Evolutionary conservation across 2,329 filamentous ascomycete genomes (phyloP).

Genomic region (Colletotrichum chlorophyti): DNA sequence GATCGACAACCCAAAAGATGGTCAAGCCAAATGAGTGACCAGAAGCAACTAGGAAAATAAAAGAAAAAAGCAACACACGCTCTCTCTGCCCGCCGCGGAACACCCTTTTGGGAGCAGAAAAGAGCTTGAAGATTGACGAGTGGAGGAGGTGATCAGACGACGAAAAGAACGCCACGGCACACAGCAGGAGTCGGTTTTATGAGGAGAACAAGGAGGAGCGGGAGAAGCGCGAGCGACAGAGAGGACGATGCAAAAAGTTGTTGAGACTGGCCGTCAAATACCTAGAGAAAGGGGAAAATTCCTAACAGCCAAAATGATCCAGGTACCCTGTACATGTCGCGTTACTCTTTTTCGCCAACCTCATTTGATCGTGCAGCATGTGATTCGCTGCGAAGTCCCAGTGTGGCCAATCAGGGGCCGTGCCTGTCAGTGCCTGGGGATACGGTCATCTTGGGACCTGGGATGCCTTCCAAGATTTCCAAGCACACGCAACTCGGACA

Average conservation of each 20-base stretch:
- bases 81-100: constrained; percentile 21
- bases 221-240: constrained; percentile 13
- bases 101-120: too few relatives aligned
- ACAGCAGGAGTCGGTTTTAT: constrained; percentile 24
- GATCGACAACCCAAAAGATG: constrained; percentile 7
- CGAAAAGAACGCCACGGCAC: constrained; percentile 20
- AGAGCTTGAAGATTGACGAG: constrained; percentile 9
- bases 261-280: constrained; percentile 28
- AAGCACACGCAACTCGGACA: too few relatives aligned
- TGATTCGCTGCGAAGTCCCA: constrained; percentile 21
- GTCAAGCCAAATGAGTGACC: constrained; percentile 50
- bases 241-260: constrained; percentile 32
- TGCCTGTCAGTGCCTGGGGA: constrained; percentile 15
- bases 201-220: constrained; percentile 26
- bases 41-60: constrained; percentile 41
- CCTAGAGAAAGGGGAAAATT: constrained; percentile 35
- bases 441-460: constrained; percentile 24
- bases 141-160: constrained; percentile 26
- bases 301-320: constrained; percentile 21
- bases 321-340: constrained; percentile 27
- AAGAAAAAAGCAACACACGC: constrained; percentile 34
- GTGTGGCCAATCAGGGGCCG: constrained; percentile 11
- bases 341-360: constrained; percentile 11
- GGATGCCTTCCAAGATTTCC: constrained; percentile 10
- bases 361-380: constrained; percentile 30